These are phyloP conservation scores for Dichomitus squalens DNA, from an alignment of 1,284 basidiomycete genomes.

Conservation along the genomic window DNA sequence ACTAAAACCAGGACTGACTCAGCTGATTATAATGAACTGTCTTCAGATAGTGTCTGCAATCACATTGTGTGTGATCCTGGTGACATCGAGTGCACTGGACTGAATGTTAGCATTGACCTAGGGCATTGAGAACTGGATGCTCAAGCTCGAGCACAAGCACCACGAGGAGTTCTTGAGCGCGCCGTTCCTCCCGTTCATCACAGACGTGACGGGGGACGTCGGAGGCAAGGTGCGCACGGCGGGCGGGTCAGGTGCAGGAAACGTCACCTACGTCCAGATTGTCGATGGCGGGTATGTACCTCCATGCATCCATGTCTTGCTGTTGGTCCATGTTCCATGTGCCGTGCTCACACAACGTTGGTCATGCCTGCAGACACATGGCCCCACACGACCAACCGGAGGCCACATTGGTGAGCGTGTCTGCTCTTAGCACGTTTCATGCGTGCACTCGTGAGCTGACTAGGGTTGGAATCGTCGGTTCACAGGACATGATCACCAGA, in stretches of 20 bases:
- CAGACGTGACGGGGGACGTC: conserved; percentile 37
- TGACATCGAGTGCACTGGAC: conserved; percentile 27
- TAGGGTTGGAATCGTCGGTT: neutral
- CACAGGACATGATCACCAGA: conserved; percentile 49
- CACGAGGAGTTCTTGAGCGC: conserved; percentile 60
- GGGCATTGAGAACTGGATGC: conserved; percentile 78
- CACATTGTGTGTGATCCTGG: conserved; percentile 50
- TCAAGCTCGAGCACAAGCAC: conserved; percentile 62
- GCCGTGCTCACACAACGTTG: neutral
- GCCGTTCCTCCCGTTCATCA: conserved; percentile 46
- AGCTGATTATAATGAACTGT: neutral
- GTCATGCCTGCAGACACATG: conserved; percentile 64
- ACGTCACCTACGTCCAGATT: conserved; percentile 55
- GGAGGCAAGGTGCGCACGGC: conserved; percentile 45
- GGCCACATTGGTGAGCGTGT: conserved; percentile 51
- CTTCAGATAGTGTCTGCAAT: conserved; percentile 78
- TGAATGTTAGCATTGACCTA: conserved; percentile 27
- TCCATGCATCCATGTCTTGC: neutral
- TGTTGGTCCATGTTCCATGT: conserved; percentile 2
- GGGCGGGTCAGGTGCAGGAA: conserved; percentile 50
- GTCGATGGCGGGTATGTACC: conserved; percentile 50
- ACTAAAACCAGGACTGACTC: no score
- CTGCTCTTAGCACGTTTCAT: neutral
- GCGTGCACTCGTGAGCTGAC: neutral
- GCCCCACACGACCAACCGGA: conserved; percentile 85